Conservation (phyloP, 2,329 filamentous ascomycete species). For the Paradendryphiella salina region DNA sequence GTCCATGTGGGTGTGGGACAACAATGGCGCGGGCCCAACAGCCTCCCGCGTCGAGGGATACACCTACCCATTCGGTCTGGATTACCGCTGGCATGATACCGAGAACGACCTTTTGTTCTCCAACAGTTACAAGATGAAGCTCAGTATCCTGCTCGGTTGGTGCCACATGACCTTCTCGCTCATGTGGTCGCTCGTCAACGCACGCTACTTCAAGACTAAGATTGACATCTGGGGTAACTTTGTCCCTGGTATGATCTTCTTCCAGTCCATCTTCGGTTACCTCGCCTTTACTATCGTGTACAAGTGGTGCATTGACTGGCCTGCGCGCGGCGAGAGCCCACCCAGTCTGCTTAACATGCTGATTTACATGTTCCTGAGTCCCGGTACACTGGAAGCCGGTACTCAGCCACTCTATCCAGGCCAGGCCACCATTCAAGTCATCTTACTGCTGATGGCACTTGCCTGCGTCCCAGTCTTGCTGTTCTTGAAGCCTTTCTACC, state of each 20-base stretch:
- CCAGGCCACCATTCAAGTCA: conserved; percentile 74
- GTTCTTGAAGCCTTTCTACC: conserved; percentile 93
- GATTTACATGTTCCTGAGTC: conserved; percentile 98
- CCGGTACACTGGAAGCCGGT: conserved; percentile 71
- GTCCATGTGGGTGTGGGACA: conserved; percentile 88
- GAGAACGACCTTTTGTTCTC: conserved; percentile 94
- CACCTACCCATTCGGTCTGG: conserved; percentile 92
- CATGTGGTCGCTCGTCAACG: conserved; percentile 89
- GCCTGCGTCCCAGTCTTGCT: conserved; percentile 86
- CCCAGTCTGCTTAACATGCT: conserved; percentile 97
- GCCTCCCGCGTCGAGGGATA: conserved; percentile 70
- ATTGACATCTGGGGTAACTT: conserved; percentile 99
- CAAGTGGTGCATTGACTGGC: conserved; percentile 96
- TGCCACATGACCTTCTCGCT: conserved; percentile 98
- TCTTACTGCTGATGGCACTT: conserved; percentile 80
- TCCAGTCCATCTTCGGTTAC: conserved; percentile 98
- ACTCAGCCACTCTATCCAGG: conserved; percentile 69
- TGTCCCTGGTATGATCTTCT: conserved; percentile 97
- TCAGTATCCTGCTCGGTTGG: conserved; percentile 97
- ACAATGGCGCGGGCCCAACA: conserved; percentile 64
- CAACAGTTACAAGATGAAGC: conserved; percentile 99
- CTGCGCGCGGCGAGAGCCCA: conserved; percentile 65
- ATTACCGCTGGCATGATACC: conserved; percentile 94
- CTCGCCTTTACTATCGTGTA: conserved; percentile 91
- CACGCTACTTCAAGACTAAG: conserved; percentile 88